Evolutionary conservation across 2,329 filamentous ascomycete genomes (phyloP).

Genomic region (Neobulgaria alba): DNA sequence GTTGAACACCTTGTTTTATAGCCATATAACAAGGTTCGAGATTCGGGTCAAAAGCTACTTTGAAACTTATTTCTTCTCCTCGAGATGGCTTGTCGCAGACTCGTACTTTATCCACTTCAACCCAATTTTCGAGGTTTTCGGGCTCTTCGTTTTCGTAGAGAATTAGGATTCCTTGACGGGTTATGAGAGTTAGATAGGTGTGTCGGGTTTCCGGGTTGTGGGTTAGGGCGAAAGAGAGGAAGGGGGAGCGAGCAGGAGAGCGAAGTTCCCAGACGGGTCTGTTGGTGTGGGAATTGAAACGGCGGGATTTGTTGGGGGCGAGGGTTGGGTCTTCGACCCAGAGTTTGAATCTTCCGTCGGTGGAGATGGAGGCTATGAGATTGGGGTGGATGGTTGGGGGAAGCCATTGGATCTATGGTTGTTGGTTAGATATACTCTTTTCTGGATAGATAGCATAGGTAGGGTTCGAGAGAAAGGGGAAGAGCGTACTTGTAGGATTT

Average conservation of each 20-base stretch:
- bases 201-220: constrained; percentile 70
- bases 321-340: constrained; percentile 89
- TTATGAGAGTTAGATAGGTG: constrained; percentile 78
- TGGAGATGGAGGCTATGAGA: constrained; percentile 77
- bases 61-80: constrained; percentile 81
- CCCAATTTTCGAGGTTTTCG: constrained; percentile 71
- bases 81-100: constrained; percentile 63
- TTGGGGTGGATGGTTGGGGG: constrained; percentile 80
- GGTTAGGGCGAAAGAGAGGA: constrained; percentile 76
- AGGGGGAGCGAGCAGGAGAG: constrained; percentile 35
- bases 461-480: constrained; percentile 9
- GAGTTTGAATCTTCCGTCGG: constrained; percentile 82
- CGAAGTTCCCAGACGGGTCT: constrained; percentile 39
- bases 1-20: constrained; percentile 70
- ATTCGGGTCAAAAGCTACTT: constrained; percentile 82
- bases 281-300: constrained; percentile 69
- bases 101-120: constrained; percentile 65
- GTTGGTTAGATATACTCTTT: background rate
- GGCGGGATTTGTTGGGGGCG: constrained; percentile 61
- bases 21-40: constrained; percentile 71
- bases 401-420: constrained; percentile 78
- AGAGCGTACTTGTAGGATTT: constrained; percentile 69
- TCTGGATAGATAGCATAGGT: background rate
- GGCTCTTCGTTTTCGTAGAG: constrained; percentile 81
- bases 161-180: constrained; percentile 69